These are phyloP conservation scores for Catharanthus roseus DNA, from an alignment of 257 asterid species.

Conservation along the genomic window DNA sequence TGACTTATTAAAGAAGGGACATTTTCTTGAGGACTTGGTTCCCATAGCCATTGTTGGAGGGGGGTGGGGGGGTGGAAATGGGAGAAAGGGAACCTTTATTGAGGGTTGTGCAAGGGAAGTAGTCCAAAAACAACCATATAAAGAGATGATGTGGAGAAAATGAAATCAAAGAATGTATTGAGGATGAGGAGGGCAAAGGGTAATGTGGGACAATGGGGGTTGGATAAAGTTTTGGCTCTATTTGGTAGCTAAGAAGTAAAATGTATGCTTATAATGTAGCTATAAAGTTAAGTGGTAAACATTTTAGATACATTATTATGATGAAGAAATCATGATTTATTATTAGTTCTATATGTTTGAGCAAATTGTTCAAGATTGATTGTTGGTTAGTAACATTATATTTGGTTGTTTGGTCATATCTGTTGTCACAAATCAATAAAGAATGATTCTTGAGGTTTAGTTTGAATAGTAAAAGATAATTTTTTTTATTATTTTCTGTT, in stretches of 20 bases:
- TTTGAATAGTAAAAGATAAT: too few relatives aligned
- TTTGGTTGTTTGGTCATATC: too few relatives aligned
- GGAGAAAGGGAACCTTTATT: constrained; percentile 22
- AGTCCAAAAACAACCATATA: not conserved
- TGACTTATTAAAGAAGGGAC: constrained; percentile 1
- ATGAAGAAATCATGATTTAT: constrained; percentile 8
- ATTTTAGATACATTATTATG: not conserved
- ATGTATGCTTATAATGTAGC: not conserved
- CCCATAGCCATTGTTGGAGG: too few relatives aligned
- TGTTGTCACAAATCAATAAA: too few relatives aligned
- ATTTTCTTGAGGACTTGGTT: too few relatives aligned
- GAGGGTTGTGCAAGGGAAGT: constrained; percentile 8
- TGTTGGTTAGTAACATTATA: not conserved
- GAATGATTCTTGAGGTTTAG: too few relatives aligned
- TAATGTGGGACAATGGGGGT: constrained; percentile 15
- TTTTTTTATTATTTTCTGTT: too few relatives aligned
- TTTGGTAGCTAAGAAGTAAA: too few relatives aligned
- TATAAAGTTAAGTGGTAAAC: too few relatives aligned
- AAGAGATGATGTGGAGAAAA: constrained; percentile 14
- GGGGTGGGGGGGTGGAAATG: not conserved
- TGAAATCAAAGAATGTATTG: not conserved
- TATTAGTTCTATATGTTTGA: not conserved
- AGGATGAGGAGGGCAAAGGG: not conserved
- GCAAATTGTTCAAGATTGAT: not conserved
- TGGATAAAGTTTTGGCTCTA: constrained; percentile 21